These are phyloP conservation scores for Cladosporium velox DNA, from an alignment of 2,329 filamentous ascomycete species.

Conservation along the genomic window DNA sequence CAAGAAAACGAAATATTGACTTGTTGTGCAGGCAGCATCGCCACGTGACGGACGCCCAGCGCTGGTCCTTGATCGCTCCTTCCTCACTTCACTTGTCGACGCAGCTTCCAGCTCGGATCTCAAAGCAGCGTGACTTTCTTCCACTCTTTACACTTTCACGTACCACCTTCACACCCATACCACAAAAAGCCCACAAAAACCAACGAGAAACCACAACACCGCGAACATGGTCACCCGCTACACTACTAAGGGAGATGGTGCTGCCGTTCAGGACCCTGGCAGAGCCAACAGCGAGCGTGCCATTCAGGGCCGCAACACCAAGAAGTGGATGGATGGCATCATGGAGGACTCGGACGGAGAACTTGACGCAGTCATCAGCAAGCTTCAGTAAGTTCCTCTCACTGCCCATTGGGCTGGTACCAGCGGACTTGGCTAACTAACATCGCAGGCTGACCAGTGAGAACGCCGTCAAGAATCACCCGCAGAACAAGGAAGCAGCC, in stretches of 20 bases:
- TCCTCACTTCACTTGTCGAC: neutral
- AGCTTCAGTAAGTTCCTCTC: neutral
- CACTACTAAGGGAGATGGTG: neutral
- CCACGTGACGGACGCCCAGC: conserved; percentile 4
- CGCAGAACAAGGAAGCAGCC: neutral
- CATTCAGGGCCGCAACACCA: neutral
- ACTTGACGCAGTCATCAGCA: neutral
- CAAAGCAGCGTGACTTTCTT: neutral
- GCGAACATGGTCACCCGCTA: neutral
- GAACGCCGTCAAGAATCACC: neutral
- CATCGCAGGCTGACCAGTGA: neutral
- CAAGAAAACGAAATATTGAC: neutral
- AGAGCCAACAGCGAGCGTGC: neutral
- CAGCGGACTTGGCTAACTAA: neutral
- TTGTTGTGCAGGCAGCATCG: neutral
- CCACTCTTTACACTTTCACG: neutral
- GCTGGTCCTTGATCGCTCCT: neutral
- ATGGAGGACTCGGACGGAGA: neutral
- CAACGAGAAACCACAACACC: neutral
- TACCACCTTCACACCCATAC: neutral
- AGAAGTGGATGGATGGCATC: neutral
- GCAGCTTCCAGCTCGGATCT: neutral
- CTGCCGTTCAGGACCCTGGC: neutral
- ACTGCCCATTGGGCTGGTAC: neutral
- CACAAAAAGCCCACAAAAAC: neutral